These are phyloP conservation scores for Candida insectorum DNA, from an alignment of 805 yeast genomes.

Conservation along the genomic window DNA sequence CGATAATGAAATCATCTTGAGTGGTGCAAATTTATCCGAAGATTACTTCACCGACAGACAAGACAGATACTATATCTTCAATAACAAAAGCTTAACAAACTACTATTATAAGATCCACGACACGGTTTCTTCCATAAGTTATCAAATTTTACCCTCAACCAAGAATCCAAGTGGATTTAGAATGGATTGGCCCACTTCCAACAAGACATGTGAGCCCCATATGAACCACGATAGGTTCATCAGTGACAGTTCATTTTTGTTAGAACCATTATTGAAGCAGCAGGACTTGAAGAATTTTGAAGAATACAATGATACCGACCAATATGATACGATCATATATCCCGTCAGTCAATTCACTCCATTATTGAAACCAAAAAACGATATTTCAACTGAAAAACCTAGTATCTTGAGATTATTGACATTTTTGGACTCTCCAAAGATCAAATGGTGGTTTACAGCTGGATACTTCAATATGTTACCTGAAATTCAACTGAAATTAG, in stretches of 20 bases:
- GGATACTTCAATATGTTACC: slow-evolving; percentile 94
- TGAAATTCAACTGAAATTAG: slow-evolving; percentile 55
- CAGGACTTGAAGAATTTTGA: slow-evolving; percentile 28
- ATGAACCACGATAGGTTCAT: slow-evolving; percentile 50
- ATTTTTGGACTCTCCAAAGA: slow-evolving; percentile 48
- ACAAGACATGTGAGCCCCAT: slow-evolving; percentile 66
- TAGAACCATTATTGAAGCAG: slow-evolving; percentile 59
- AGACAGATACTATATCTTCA: slow-evolving; percentile 82
- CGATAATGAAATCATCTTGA: slow-evolving; percentile 81
- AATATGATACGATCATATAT: slow-evolving; percentile 65
- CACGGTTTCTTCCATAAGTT: slow-evolving; percentile 68
- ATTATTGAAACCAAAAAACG: slow-evolving; percentile 54
- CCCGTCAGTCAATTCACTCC: slow-evolving; percentile 94
- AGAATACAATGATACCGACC: slow-evolving; percentile 29
- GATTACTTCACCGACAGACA: slow-evolving; percentile 96
- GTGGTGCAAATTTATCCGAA: slow-evolving; percentile 87
- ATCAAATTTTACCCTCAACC: slow-evolving; percentile 49
- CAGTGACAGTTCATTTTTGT: slow-evolving; percentile 49
- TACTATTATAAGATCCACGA: slow-evolving; percentile 72
- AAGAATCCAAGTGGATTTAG: slow-evolving; percentile 46
- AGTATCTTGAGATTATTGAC: slow-evolving; percentile 62
- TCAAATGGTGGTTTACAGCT: slow-evolving; percentile 87
- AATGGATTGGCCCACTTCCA: slow-evolving; percentile 71
- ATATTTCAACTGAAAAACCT: slow-evolving; percentile 75
- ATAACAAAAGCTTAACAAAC: slow-evolving; percentile 53